These are phyloP conservation scores for Penicillium sp. DNA, from an alignment of 2,329 filamentous ascomycete species.

Conservation along the genomic window DNA sequence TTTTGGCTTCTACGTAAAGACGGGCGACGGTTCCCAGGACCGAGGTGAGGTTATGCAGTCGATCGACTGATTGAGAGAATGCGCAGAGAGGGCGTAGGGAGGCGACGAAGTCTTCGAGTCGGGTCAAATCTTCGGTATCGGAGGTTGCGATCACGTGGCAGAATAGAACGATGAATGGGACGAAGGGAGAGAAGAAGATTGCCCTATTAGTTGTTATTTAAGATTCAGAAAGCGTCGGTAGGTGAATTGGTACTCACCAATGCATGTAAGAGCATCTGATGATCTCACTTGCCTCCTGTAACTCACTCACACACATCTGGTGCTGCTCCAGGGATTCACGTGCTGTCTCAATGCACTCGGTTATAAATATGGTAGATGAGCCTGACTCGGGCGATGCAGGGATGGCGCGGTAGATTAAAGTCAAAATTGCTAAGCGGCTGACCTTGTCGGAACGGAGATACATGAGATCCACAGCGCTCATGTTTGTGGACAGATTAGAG, in stretches of 20 bases:
- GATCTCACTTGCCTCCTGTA: slow-evolving; percentile 28
- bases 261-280: slow-evolving; percentile 36
- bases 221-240: not conserved
- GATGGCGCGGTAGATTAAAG: slow-evolving; percentile 42
- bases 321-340: slow-evolving; percentile 35
- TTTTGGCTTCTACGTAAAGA: slow-evolving; percentile 62
- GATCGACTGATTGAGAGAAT: slow-evolving; percentile 58
- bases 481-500: not conserved
- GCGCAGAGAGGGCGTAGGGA: slow-evolving; percentile 54
- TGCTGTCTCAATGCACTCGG: slow-evolving; percentile 39
- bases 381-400: slow-evolving; percentile 27
- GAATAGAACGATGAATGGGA: slow-evolving; percentile 51
- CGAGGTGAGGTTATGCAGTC: slow-evolving; percentile 61
- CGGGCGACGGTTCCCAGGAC: slow-evolving; percentile 62
- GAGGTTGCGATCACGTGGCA: slow-evolving; percentile 54
- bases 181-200: slow-evolving; percentile 47
- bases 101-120: slow-evolving; percentile 56
- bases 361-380: slow-evolving; percentile 31
- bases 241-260: slow-evolving; percentile 26
- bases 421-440: slow-evolving; percentile 36
- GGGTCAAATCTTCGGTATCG: slow-evolving; percentile 51
- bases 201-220: slow-evolving; percentile 24
- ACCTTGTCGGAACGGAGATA: slow-evolving; percentile 36
- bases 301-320: slow-evolving; percentile 27
- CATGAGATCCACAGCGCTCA: slow-evolving; percentile 29